A percentile compares a stretch with the other conserved stretches of the same genome.
Evolutionary conservation across 257 asterid genomes (phyloP).

Genomic region (Henckelia pumila): DNA sequence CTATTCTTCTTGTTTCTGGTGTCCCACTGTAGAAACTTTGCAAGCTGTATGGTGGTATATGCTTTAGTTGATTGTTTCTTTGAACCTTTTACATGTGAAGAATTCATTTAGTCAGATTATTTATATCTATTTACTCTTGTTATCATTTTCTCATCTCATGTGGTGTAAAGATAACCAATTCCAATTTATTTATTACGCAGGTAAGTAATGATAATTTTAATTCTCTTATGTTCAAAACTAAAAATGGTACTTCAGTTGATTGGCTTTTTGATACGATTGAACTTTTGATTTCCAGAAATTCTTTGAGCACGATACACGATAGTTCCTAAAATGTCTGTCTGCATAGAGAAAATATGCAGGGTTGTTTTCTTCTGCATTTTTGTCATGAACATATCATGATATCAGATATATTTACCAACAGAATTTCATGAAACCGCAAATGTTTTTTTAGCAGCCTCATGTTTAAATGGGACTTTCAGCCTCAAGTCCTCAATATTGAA

Average conservation of each 20-base stretch:
- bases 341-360: conserved; percentile 6
- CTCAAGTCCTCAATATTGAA: no score
- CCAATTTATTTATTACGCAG: background rate
- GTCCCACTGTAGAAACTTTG: conserved; percentile 3
- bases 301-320: conserved; percentile 1
- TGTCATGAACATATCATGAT: conserved; percentile 12
- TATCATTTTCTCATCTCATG: conserved; percentile 1
- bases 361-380: conserved; percentile 12
- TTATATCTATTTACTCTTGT: background rate
- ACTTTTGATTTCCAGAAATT: background rate
- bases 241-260: conserved; percentile 4
- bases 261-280: background rate
- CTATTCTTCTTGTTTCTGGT: conserved; percentile 13
- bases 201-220: no score
- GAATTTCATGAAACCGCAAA: background rate
- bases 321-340: conserved; percentile 3
- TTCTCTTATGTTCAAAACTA: background rate
- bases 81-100: background rate
- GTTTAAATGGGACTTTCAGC: conserved; percentile 10
- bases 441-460: conserved; percentile 9
- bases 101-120: conserved; percentile 11
- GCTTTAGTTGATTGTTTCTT: conserved; percentile 6
- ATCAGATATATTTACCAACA: background rate
- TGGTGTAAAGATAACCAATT: background rate
- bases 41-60: conserved; percentile 13